Evolutionary conservation across 306 rosid species (phyloP), one percentile per base, ranked within the genome.

Genomic region (Prinsepia uniflora): DNA sequence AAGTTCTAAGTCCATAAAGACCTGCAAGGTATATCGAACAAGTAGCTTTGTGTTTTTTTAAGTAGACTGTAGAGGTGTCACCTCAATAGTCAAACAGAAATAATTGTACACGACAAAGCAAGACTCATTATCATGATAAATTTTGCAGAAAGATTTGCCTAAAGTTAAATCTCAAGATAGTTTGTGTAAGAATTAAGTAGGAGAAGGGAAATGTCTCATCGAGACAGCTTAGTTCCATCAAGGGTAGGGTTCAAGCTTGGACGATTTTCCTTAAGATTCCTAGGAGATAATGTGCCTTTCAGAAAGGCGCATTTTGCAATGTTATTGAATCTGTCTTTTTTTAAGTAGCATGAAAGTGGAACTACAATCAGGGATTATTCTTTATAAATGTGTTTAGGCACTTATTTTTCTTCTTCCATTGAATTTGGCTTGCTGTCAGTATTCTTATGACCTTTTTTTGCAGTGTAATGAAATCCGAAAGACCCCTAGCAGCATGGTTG

Each of bases 381-480:
- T 6, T 2, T 43, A 43, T 8, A 0, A 42, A 63, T 67, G 13
- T 19, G 52, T 45, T 67, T 67, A 64, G 20, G 60, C 36, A 59
- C n/a, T 7, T 72, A 53, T 42, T 8, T 20, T 69, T 49, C 40
- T 18, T 39, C 15, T 47, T 30, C 40, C 49, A 12, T 65, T 66
- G 50, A 18, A 19, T 53, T 70, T 57, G 13, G 55, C 12, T 69
- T 69, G 53, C 44, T 63, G 19, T 50, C 46, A 24, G 42, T 55
- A 59, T 64, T 81, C 56, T 15, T 69, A 22, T 20, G 18, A 58
- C 54, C 57, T 47, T 20, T 61, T 15, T 15, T 82, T 74, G 76
- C 92, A 90, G 96, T 87, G 92, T 73, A 93, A 88, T 68, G 96
- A 90, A 68, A 88, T 93, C 78, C 79, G 87, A 74, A 93, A 86